Conservation (phyloP, 2,329 filamentous ascomycete species). For the Fusarium tanahbumbuense region DNA sequence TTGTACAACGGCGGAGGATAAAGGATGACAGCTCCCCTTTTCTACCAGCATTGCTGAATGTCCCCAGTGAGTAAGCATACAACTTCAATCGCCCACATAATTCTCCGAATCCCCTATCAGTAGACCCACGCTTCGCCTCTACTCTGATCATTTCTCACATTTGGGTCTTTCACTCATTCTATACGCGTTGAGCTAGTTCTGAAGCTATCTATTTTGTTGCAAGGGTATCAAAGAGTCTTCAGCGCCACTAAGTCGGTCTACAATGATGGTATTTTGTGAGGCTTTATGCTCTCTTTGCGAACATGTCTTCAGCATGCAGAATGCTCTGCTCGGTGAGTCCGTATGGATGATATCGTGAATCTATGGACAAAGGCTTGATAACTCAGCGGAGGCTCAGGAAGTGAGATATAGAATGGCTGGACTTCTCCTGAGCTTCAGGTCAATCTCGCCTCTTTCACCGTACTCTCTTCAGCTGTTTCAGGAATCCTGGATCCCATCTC, state of each 20-base stretch:
- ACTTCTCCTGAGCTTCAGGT: not conserved
- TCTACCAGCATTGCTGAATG: not conserved
- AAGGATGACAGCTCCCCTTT: not conserved
- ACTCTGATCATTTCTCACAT: conserved; percentile 5
- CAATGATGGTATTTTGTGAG: not conserved
- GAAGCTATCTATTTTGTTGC: not conserved
- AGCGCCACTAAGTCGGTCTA: not conserved
- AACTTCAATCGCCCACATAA: not conserved
- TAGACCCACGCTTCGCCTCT: fast-evolving
- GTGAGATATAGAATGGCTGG: not conserved
- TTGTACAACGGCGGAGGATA: not conserved
- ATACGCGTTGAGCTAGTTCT: not conserved
- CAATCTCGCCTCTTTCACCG: fast-evolving
- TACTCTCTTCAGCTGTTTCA: not conserved
- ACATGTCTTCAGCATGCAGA: fast-evolving
- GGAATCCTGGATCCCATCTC: too few species aligned
- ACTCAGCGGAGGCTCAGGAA: not conserved
- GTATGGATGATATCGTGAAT: not conserved
- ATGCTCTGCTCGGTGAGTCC: not conserved
- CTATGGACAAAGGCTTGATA: not conserved
- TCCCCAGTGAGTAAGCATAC: not conserved
- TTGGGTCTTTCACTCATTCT: not conserved
- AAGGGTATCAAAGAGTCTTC: not conserved
- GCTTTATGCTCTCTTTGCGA: not conserved
- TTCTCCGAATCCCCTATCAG: too few species aligned